Percentiles rank a stretch among this genome's conserved stretches.
phyloP scores from a whole-genome alignment of 2,329 filamentous ascomycete species.

The Daldinia sp. region DNA sequence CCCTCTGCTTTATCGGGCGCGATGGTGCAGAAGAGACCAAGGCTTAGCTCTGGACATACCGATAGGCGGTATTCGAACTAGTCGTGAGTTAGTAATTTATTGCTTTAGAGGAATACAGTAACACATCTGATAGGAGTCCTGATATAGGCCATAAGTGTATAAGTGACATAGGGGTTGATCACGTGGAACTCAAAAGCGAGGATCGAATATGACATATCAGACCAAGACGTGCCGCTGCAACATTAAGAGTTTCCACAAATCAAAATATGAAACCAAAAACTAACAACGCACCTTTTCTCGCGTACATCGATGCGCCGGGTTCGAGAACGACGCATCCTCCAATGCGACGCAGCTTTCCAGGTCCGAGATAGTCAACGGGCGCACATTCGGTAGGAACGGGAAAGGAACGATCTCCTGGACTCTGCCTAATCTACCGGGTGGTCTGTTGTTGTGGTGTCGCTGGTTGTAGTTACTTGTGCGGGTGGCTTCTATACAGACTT shows the following conservation, averaged over 20 bases:
- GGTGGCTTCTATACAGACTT: constrained; percentile 48
- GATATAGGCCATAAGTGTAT: background rate
- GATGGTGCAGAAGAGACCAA: constrained; percentile 80
- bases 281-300: constrained; percentile 60
- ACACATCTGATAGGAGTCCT: background rate
- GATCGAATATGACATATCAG: background rate
- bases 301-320: constrained; percentile 59
- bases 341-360: constrained; percentile 66
- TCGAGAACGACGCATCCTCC: constrained; percentile 62
- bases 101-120: background rate
- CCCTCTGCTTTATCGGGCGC: constrained; percentile 55
- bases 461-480: constrained; percentile 53
- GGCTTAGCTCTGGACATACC: constrained; percentile 76
- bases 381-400: constrained; percentile 75
- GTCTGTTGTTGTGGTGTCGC: constrained; percentile 46
- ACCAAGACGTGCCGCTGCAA: background rate
- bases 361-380: constrained; percentile 73
- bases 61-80: constrained; percentile 81
- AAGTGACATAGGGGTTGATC: background rate
- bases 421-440: constrained; percentile 44
- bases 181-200: background rate
- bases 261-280: background rate
- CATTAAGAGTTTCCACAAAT: background rate
- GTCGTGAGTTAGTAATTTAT: constrained; percentile 1
- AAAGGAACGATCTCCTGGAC: constrained; percentile 61